These are phyloP conservation scores for Suillus subluteus DNA, from an alignment of 768 basidiomycete genomes.

Conservation along the genomic window DNA sequence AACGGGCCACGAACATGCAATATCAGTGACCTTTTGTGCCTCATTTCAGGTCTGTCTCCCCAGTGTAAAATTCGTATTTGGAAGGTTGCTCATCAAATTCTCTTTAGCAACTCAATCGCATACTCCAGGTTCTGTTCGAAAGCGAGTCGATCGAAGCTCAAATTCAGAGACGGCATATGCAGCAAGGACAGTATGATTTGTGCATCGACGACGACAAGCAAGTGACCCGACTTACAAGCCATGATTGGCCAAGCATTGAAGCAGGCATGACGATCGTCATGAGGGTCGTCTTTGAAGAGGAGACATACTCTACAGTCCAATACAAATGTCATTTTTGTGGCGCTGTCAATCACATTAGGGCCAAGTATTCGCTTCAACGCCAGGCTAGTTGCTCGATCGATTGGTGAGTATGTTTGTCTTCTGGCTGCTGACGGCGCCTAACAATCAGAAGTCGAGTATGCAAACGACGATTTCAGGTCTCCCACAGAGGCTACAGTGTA, in stretches of 20 bases:
- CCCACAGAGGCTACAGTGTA: not conserved
- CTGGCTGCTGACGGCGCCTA: constrained; percentile 5
- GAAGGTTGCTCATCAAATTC: not conserved
- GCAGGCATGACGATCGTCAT: constrained; percentile 30
- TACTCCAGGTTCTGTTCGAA: constrained; percentile 20
- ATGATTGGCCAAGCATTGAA: constrained; percentile 30
- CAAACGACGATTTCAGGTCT: constrained; percentile 32
- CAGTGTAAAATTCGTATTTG: not conserved
- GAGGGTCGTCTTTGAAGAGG: constrained; percentile 28
- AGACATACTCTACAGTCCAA: not conserved
- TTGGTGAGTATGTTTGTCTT: constrained; percentile 19
- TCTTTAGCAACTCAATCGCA: constrained; percentile 26
- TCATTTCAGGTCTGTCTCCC: constrained; percentile 26
- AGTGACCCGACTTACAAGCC: constrained; percentile 27
- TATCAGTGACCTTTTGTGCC: constrained; percentile 26
- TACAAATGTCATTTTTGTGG: constrained; percentile 26
- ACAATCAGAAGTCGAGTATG: constrained; percentile 21
- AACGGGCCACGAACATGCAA: constrained; percentile 25
- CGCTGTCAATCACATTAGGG: not conserved
- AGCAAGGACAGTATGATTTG: constrained; percentile 28
- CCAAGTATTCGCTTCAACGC: constrained; percentile 21
- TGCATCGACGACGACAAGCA: constrained; percentile 28
- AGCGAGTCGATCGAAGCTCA: constrained; percentile 21
- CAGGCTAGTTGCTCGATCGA: constrained; percentile 27
- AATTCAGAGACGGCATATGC: constrained; percentile 30